phyloP scores from a whole-genome alignment of 2,329 filamentous ascomycete genomes.

The Pleoardoris graminearum region DNA sequence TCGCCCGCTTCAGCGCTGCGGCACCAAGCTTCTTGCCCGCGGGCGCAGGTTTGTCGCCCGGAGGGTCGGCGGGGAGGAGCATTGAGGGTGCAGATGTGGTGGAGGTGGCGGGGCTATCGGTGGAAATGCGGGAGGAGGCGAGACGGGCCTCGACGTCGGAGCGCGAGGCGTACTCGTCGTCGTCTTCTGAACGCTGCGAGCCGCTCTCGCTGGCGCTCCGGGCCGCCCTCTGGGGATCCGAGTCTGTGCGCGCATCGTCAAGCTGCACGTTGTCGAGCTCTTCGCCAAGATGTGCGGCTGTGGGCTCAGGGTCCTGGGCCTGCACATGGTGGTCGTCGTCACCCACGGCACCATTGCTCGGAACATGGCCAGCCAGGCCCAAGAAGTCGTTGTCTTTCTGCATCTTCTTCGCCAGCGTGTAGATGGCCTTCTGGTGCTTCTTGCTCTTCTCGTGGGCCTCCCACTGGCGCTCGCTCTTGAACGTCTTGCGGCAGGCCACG shows the following conservation, averaged over 20 bases:
- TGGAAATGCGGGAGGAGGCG: slow-evolving; percentile 14
- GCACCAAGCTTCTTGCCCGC: slow-evolving; percentile 50
- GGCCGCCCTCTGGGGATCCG: too few species aligned
- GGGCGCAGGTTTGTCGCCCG: slow-evolving; percentile 4
- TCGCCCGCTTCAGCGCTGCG: slow-evolving; percentile 53
- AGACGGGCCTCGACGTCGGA: slow-evolving; percentile 43
- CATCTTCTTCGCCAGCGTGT: slow-evolving; percentile 81
- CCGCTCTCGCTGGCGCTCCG: too few species aligned
- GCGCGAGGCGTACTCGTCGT: slow-evolving; percentile 43
- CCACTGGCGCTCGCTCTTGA: slow-evolving; percentile 90
- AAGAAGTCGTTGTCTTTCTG: slow-evolving; percentile 72
- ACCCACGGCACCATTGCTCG: slow-evolving; percentile 37
- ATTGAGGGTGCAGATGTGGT: neutral
- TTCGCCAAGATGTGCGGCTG: slow-evolving; percentile 21
- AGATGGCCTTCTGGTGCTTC: slow-evolving; percentile 87
- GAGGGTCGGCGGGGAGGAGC: slow-evolving; percentile 9
- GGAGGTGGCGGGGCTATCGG: neutral
- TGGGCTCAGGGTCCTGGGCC: slow-evolving; percentile 26
- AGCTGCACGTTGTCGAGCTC: slow-evolving; percentile 21
- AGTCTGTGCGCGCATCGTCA: slow-evolving; percentile 12
- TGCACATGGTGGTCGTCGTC: slow-evolving; percentile 19
- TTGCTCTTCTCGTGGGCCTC: slow-evolving; percentile 95
- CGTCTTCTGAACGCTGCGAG: slow-evolving; percentile 27
- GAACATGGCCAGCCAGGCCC: slow-evolving; percentile 46
- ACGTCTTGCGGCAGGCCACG: slow-evolving; percentile 66